Base-by-base conservation (phyloP, 495 filamentous ascomycete species). In the Hypoxylon fragiforme region DNA sequence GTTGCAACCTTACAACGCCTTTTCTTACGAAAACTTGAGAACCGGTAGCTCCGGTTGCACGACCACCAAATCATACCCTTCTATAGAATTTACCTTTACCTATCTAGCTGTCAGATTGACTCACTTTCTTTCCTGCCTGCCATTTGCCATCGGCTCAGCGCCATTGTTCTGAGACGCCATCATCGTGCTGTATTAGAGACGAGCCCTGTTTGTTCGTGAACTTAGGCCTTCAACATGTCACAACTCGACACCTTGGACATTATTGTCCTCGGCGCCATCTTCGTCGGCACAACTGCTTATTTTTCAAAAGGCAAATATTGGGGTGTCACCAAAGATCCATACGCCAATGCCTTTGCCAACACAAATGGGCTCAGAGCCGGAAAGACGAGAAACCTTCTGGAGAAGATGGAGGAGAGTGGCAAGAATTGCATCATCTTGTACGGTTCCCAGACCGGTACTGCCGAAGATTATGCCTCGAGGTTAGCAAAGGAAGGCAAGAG, bases 391-490 rank as follows among this genome's bases (percentile, higher is more conserved):
- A 89, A 97, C 70, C 91, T 99, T 48, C 53, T 97, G 19, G 88
- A 97, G 77, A 95, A 92, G 77, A 88, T 99, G 88, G 88, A 97
- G 26, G 90, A 97, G 75, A 86, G 81, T 2, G 87, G 86, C 69
- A 97, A 97, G 77, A 97, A 99, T 72, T 96, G 91, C 75, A 86
- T 99, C 47, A 88, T 97, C 54, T 96, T 99, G 77, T 99, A 96
- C 64, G 94, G 92, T 42, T 97, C 94, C 40, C 94, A 99, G 72
- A 99, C 94, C 14, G 94, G 94, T 63, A 99, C 95, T 46, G 94
- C 94, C 19, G 94, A 99, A 78, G 94, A 99, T 66, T 99, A 99
- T 62, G 95, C 94, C 46, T 96, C 95, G n/a, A 81, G 94, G 57
- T 69, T 99, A 52, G 91, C 95, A 41, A 99, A 99, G 78, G 94